These are phyloP conservation scores for Heliamphora ciliata DNA, from an alignment of 179 eudicot genomes.

Conservation along the genomic window DNA sequence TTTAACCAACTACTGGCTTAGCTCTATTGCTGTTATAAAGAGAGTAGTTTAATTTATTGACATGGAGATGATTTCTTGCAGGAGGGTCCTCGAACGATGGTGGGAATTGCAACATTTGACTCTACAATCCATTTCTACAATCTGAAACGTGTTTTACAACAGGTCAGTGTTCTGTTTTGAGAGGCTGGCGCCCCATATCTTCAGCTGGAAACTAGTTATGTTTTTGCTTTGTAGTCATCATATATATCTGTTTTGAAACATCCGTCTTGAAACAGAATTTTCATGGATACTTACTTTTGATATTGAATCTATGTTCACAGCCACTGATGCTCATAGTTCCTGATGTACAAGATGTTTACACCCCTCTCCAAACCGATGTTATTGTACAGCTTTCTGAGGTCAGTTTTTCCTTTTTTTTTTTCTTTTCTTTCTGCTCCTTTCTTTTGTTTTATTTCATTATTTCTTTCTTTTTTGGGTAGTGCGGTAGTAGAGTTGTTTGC, in stretches of 20 bases:
- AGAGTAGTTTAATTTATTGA: neutral
- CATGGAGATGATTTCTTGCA: slow-evolving; percentile 29
- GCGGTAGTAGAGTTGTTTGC: neutral
- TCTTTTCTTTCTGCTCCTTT: neutral
- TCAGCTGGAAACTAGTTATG: neutral
- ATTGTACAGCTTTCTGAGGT: slow-evolving; percentile 92
- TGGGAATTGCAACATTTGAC: slow-evolving; percentile 91
- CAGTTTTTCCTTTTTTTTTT: slow-evolving; percentile 8
- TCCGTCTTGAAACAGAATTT: neutral
- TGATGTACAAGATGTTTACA: slow-evolving; percentile 85
- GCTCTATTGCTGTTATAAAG: neutral
- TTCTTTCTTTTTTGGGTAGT: too few species aligned
- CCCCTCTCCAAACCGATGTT: slow-evolving; percentile 84
- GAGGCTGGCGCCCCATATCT: neutral
- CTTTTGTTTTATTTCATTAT: too few species aligned
- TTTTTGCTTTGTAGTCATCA: neutral
- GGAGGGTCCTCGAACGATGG: slow-evolving; percentile 92
- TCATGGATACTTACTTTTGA: slow-evolving; percentile 4
- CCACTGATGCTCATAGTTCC: slow-evolving; percentile 95
- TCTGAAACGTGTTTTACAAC: slow-evolving; percentile 77
- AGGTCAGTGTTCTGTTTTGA: slow-evolving; percentile 37
- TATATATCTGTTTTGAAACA: neutral
- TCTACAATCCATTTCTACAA: slow-evolving; percentile 91
- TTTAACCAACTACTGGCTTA: neutral
- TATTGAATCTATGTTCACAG: slow-evolving; percentile 31